A percentile compares a stretch with the other conserved stretches of the same genome.
Conservation (phyloP, 2,329 filamentous ascomycete genomes). For the Drechslerella dactyloides region DNA sequence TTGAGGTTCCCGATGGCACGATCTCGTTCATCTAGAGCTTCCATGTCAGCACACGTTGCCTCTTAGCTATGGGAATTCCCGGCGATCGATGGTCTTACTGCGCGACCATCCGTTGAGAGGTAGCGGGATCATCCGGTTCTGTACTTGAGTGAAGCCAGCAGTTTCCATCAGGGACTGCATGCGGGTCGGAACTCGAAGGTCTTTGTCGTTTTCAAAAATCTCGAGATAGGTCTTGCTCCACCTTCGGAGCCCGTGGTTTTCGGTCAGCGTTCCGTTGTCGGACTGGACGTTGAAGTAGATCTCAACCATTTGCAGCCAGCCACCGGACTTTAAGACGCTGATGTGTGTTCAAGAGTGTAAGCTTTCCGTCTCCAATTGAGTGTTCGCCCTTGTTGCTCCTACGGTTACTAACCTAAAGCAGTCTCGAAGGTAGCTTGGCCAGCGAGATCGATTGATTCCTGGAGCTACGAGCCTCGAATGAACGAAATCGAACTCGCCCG, state of each 20-base stretch:
- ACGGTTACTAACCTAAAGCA: conserved; percentile 62
- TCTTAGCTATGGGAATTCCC: conserved; percentile 2
- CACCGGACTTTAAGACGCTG: conserved; percentile 72
- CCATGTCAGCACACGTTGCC: conserved; percentile 51
- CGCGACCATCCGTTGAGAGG: conserved; percentile 74
- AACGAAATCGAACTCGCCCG: conserved; percentile 79
- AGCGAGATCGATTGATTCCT: conserved; percentile 75
- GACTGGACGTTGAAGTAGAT: conserved; percentile 85
- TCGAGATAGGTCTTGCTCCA: conserved; percentile 72
- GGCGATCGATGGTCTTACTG: conserved; percentile 61
- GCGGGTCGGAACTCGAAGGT: conserved; percentile 69
- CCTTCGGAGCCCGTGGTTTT: conserved; percentile 67
- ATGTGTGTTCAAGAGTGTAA: conserved; percentile 50
- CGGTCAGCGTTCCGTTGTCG: conserved; percentile 77
- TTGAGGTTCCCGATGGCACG: conserved; percentile 58
- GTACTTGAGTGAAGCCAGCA: conserved; percentile 73
- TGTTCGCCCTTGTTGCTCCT: conserved; percentile 4
- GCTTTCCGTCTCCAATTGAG: conserved; percentile 2
- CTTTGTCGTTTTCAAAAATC: conserved; percentile 69
- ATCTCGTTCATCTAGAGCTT: conserved; percentile 58
- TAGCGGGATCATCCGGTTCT: conserved; percentile 69
- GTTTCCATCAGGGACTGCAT: conserved; percentile 66
- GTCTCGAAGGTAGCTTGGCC: conserved; percentile 77
- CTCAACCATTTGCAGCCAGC: conserved; percentile 90
- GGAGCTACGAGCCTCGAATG: conserved; percentile 69